Percentiles rank a stretch among this genome's conserved stretches.
Evolutionary conservation across 2,329 filamentous ascomycete genomes (phyloP).

Genomic region (Graphiopsis chlorocephala): DNA sequence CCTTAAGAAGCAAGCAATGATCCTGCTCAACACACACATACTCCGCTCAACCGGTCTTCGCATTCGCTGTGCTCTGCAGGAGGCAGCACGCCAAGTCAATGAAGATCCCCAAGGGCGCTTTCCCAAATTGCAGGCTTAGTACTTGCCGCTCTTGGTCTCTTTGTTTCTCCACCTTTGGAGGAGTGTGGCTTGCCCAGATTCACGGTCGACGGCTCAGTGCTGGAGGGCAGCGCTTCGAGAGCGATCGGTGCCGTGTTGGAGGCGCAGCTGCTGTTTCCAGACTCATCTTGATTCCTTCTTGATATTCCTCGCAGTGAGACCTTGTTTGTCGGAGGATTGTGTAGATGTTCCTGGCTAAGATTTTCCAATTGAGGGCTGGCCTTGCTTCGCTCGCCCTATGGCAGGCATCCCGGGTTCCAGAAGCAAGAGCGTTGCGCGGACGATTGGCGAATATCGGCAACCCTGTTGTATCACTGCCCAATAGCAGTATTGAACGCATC

Average conservation of each 20-base stretch:
- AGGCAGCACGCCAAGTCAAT: constrained; percentile 6
- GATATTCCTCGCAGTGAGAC: background rate
- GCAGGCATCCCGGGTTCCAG: background rate
- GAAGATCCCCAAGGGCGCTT: constrained; percentile 15
- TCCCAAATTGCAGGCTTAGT: constrained; percentile 9
- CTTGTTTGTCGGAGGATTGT: background rate
- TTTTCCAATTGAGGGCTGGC: background rate
- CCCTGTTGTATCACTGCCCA: background rate
- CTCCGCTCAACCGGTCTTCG: background rate
- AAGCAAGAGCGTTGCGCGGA: background rate
- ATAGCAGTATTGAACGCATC: background rate
- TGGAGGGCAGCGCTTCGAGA: background rate
- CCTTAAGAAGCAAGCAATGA: background rate
- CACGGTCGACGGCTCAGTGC: background rate
- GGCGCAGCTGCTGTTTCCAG: background rate
- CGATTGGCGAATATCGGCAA: background rate
- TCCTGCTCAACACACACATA: background rate
- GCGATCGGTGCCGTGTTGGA: background rate
- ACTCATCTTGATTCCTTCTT: background rate
- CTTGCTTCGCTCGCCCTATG: background rate
- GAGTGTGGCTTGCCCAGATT: constrained; percentile 13
- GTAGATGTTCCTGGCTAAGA: background rate
- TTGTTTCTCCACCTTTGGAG: background rate
- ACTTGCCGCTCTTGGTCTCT: background rate
- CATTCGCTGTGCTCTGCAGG: constrained; percentile 8